Conservation (phyloP, 768 basidiomycete genomes). For the Lepiota venenata region DNA sequence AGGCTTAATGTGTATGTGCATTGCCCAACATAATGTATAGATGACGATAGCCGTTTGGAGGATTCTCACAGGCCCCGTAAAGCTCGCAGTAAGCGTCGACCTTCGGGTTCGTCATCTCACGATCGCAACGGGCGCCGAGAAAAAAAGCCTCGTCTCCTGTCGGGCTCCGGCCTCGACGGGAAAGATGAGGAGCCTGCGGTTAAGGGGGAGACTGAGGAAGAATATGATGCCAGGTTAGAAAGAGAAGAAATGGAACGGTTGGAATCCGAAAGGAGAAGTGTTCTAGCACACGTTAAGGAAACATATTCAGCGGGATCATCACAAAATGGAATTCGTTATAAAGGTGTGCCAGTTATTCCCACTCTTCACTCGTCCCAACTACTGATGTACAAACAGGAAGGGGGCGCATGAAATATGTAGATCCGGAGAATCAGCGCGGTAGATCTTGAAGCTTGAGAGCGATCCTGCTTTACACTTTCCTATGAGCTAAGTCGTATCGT, state of each 20-base stretch:
- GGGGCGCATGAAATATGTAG: constrained; percentile 65
- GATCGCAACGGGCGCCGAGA: too few species aligned
- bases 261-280: constrained; percentile 40
- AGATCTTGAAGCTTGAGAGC: background rate
- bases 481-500: background rate
- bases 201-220: constrained; percentile 59
- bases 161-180: background rate
- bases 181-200: background rate
- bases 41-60: too few species aligned
- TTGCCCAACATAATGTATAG: background rate
- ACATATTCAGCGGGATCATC: constrained; percentile 28
- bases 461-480: background rate
- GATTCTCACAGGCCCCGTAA: too few species aligned
- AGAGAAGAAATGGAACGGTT: constrained; percentile 61
- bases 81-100: too few species aligned
- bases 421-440: constrained; percentile 37
- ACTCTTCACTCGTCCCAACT: background rate
- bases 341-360: constrained; percentile 37
- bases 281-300: constrained; percentile 47
- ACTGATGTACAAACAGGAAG: constrained; percentile 36
- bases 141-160: too few species aligned
- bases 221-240: constrained; percentile 67
- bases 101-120: too few species aligned
- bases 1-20: too few species aligned
- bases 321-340: constrained; percentile 57